Evolutionary conservation across 306 rosid species (phyloP).

Genomic region (Prunus salicina): DNA sequence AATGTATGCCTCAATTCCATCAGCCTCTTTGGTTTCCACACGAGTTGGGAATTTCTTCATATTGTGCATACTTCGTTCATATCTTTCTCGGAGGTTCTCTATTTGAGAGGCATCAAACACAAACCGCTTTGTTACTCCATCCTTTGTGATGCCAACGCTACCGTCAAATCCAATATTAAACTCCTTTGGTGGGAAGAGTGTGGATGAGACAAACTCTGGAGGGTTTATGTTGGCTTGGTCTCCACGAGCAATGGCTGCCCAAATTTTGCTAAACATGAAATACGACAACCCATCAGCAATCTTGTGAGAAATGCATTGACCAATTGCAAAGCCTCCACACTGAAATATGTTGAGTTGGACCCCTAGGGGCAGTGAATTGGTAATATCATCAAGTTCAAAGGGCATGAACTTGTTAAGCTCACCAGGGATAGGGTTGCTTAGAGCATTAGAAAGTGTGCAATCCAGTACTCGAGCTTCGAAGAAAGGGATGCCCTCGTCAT

Average conservation of each 20-base stretch:
- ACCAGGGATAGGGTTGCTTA: conserved; percentile 8
- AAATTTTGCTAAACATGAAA: conserved; percentile 29
- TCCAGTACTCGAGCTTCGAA: conserved; percentile 11
- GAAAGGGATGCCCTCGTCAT: conserved; percentile 25
- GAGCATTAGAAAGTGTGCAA: conserved; percentile 7
- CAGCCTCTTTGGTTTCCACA: conserved; percentile 34
- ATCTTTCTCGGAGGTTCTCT: conserved; percentile 33
- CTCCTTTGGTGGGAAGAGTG: conserved; percentile 46
- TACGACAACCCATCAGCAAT: conserved; percentile 25
- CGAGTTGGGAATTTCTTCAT: conserved; percentile 28
- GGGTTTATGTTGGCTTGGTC: background rate
- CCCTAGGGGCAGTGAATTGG: conserved; percentile 6
- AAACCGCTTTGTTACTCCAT: conserved; percentile 40
- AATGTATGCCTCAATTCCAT: conserved; percentile 16
- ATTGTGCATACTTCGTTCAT: background rate
- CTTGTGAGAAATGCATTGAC: conserved; percentile 25
- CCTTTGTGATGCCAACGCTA: conserved; percentile 19
- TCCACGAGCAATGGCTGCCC: conserved; percentile 32
- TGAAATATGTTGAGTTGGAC: conserved; percentile 30
- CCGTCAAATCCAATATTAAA: conserved; percentile 10
- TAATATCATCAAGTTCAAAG: conserved; percentile 13
- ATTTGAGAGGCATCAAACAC: conserved; percentile 28
- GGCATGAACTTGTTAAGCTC: conserved; percentile 29
- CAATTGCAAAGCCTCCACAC: conserved; percentile 28
- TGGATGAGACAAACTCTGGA: conserved; percentile 36